Percentiles rank a stretch among this genome's conserved stretches.
Conservation (phyloP, 1,139 yeast species). For the Geotrichum restrictum region DNA sequence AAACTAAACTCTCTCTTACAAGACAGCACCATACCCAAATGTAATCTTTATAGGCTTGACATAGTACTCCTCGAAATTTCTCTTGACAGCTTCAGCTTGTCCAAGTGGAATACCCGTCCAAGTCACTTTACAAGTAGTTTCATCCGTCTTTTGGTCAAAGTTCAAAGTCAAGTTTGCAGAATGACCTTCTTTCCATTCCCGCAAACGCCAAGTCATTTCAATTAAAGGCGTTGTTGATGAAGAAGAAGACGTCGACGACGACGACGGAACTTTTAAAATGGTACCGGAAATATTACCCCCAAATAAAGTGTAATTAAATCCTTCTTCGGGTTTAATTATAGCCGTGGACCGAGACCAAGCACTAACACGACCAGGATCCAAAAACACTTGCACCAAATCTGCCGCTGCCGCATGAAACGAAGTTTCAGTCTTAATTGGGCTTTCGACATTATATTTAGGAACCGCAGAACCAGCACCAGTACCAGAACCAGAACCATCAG, state of each 20-base stretch:
- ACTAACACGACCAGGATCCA: slow-evolving; percentile 70
- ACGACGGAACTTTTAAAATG: slow-evolving; percentile 52
- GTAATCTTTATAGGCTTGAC: slow-evolving; percentile 82
- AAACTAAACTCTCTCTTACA: too few relatives aligned
- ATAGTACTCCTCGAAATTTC: slow-evolving; percentile 84
- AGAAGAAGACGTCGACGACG: slow-evolving; percentile 47
- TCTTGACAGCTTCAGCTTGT: slow-evolving; percentile 85
- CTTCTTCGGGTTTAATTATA: slow-evolving; percentile 55
- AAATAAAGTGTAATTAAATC: slow-evolving; percentile 64
- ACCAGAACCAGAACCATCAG: slow-evolving; percentile 41
- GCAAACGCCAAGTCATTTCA: slow-evolving; percentile 78
- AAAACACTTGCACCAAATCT: slow-evolving; percentile 70
- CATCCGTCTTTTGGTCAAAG: slow-evolving; percentile 72
- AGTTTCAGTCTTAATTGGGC: slow-evolving; percentile 66
- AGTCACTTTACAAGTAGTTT: slow-evolving; percentile 72
- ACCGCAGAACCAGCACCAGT: slow-evolving; percentile 26
- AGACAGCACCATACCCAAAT: slow-evolving; percentile 68
- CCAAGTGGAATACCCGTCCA: slow-evolving; percentile 95
- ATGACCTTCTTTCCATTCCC: slow-evolving; percentile 83
- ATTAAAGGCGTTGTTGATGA: too few relatives aligned
- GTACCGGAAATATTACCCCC: slow-evolving; percentile 87
- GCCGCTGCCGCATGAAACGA: slow-evolving; percentile 83
- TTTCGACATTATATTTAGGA: slow-evolving; percentile 64
- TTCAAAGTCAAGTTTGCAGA: slow-evolving; percentile 63
- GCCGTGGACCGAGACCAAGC: slow-evolving; percentile 89